Evolutionary conservation across 805 yeast species (phyloP), one percentile per base, ranked within the genome.

Genomic region (Sugiyamaella boreocaroliniensis): DNA sequence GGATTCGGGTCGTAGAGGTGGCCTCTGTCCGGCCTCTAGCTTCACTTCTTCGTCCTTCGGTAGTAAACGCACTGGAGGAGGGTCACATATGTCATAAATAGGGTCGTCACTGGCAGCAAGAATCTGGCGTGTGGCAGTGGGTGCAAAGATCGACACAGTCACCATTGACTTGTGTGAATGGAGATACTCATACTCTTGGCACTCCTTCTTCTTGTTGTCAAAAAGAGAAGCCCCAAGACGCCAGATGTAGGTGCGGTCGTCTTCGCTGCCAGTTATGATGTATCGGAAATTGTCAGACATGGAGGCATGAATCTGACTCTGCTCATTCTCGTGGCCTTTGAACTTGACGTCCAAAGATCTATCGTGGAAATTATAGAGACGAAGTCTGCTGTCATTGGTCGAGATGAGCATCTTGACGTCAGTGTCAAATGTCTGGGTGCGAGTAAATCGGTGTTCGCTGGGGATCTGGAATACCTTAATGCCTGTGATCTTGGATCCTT

Each of bases 171-270:
- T 82, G 67, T 86, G 89, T 0, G 93, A 88, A 69, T 85, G 92
- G 64, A 88, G 85, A 4, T 86, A 75, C 1, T 84, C 73, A 65
- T 83, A 85, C 54, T 81, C 79, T 43, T 73, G 74, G 62, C 85
- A 52, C 16, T 59, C 62, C 45, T 59, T 63, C 45, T 58, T 58
- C 47, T 61, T 53, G 19, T 52, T 48, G 19, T 64, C 56, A 9
- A 41, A 45, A 11, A 46, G 50, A 4, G 54, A 15, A 18, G 45
- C 54, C 12, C 46, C 53, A 43, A 76, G 67, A 51, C 77, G 76
- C 98, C 98, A 92, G 11, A 87, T 70, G 63, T 89, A 90, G 12
- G 86, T 79, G 82, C 89, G 82, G 59, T 86, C 88, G 68, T 90
- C 93, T 64, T 90, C 97, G 11, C 95, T 85, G 0, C 96, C 96